A percentile compares a stretch with the other conserved stretches of the same genome.
Conservation (phyloP, 2,329 filamentous ascomycete species). For the Colletotrichum sp. region DNA sequence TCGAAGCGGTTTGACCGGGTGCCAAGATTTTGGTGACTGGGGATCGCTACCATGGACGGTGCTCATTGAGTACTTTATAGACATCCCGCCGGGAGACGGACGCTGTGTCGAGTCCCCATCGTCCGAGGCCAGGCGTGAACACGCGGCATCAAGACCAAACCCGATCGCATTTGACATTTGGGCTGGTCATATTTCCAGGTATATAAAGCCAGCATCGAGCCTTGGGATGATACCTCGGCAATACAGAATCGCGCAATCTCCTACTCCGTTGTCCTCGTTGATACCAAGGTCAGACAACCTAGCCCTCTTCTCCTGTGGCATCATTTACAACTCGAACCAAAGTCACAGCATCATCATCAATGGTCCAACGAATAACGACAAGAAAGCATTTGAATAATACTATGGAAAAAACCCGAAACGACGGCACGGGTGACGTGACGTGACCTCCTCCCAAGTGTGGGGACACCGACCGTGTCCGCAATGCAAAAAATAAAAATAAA, state of each 20-base stretch:
- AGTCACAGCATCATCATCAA: not conserved
- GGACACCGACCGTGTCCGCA: not conserved
- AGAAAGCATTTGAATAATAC: not conserved
- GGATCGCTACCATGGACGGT: too few species aligned
- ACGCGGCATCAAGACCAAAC: too few species aligned
- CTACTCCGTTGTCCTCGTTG: not conserved
- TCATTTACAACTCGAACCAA: not conserved
- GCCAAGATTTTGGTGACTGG: too few species aligned
- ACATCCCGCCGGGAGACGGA: too few species aligned
- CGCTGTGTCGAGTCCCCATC: too few species aligned
- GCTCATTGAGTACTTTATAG: too few species aligned
- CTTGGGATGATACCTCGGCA: not conserved
- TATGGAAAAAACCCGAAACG: not conserved
- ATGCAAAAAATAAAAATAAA: not conserved
- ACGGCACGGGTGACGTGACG: not conserved
- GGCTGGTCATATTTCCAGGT: not conserved
- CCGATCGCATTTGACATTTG: too few species aligned
- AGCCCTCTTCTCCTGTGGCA: fast-evolving
- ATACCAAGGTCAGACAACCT: fast-evolving
- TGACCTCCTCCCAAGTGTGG: not conserved
- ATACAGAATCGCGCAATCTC: not conserved
- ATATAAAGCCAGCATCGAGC: not conserved
- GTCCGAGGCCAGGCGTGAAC: too few species aligned
- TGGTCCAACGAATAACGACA: not conserved
- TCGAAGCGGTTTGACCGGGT: too few species aligned